phyloP scores from a whole-genome alignment of 805 yeast genomes.

The Hanseniaspora vineae region DNA sequence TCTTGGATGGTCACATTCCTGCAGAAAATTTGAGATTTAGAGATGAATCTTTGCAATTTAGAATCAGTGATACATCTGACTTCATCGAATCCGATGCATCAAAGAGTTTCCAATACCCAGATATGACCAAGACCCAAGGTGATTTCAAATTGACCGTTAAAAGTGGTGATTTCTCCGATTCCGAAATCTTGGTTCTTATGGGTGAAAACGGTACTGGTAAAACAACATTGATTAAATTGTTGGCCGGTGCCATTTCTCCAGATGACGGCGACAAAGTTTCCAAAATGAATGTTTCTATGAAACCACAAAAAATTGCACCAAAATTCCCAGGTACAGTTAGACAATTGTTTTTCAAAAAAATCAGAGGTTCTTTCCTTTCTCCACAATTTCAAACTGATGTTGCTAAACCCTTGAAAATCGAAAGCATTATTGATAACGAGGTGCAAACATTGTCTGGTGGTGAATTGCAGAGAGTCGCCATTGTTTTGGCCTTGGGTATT shows the following conservation, averaged over 20 bases:
- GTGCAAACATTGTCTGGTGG: conserved; percentile 98
- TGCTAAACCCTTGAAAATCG: conserved; percentile 86
- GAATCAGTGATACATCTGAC: conserved; percentile 83
- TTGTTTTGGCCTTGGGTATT: conserved; percentile 84
- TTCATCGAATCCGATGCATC: conserved; percentile 64
- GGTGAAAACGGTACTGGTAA: conserved; percentile 99
- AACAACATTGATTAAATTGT: conserved; percentile 89
- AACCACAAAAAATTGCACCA: conserved; percentile 98
- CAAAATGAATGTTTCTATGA: conserved; percentile 86
- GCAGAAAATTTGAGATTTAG: conserved; percentile 96
- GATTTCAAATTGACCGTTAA: conserved; percentile 79
- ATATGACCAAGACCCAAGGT: conserved; percentile 86
- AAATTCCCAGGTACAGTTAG: conserved; percentile 98
- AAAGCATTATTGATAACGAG: conserved; percentile 92
- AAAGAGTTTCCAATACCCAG: conserved; percentile 64
- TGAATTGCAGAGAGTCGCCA: conserved; percentile 98
- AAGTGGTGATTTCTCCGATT: conserved; percentile 84
- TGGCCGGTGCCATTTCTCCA: conserved; percentile 87
- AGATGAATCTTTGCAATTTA: conserved; percentile 87
- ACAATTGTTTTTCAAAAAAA: conserved; percentile 92
- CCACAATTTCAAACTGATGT: conserved; percentile 99
- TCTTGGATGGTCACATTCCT: conserved; percentile 95
- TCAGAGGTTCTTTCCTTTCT: conserved; percentile 82
- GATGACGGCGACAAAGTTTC: conserved; percentile 80
- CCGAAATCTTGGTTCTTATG: conserved; percentile 97